Percentiles rank a stretch among this genome's conserved stretches.
These are phyloP conservation scores for Vitis vinifera DNA, from an alignment of 164 flowering plant genomes.

Conservation along the genomic window DNA sequence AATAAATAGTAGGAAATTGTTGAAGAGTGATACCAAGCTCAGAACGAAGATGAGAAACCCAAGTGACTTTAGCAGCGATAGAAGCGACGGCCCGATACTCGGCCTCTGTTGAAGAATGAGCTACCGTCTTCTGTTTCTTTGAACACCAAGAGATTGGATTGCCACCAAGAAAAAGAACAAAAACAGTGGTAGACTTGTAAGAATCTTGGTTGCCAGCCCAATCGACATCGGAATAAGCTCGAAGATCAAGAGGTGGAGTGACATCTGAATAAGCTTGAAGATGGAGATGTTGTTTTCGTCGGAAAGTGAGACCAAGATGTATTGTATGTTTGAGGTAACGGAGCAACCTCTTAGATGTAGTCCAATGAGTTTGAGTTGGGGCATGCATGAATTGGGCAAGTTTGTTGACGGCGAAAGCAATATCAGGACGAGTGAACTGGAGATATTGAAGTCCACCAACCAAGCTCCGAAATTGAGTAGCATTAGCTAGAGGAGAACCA, in stretches of 20 bases:
- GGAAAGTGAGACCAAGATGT: conserved; percentile 3
- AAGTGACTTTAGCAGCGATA: not conserved
- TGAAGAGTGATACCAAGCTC: not conserved
- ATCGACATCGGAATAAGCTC: not conserved
- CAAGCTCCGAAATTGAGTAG: conserved; percentile 11
- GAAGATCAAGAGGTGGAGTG: too few relatives aligned
- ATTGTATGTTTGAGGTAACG: conserved; percentile 8
- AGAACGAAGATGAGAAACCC: not conserved
- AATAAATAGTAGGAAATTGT: conserved; percentile 4
- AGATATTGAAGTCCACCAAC: not conserved
- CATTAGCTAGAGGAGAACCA: conserved; percentile 1
- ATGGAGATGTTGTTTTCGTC: not conserved
- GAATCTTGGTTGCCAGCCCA: not conserved
- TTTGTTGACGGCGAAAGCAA: conserved; percentile 6
- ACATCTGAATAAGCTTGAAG: too few relatives aligned
- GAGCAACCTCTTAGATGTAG: conserved; percentile 5
- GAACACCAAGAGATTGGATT: too few relatives aligned
- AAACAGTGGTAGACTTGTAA: not conserved
- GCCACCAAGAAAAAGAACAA: too few relatives aligned
- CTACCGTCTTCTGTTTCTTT: too few relatives aligned
- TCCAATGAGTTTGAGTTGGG: not conserved
- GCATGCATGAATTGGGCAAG: conserved; percentile 10
- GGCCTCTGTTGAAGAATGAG: too few relatives aligned
- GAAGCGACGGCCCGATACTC: too few relatives aligned
- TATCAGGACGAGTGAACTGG: not conserved